Base-by-base conservation (phyloP, 495 filamentous ascomycete genomes). In the Parathielavia appendiculata region DNA sequence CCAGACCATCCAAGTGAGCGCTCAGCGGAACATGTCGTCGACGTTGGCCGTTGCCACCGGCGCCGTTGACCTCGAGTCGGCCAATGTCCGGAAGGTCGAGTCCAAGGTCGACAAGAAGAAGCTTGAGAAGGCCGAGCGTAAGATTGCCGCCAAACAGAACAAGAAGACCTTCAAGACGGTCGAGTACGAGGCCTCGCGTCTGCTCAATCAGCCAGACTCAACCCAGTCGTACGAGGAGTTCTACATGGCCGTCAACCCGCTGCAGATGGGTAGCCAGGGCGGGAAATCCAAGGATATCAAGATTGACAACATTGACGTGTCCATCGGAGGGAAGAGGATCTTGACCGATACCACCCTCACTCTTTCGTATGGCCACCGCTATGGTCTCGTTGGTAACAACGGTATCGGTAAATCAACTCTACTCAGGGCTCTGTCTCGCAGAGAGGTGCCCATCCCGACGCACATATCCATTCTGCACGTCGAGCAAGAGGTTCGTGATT, bases 281-380 rank as follows among this genome's bases (percentile, higher is more conserved):
- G 85, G 86, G 61, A 97, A 97, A 86, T 96, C 92, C 71, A 99
- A 99, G 79, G 93, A 99, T 71, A 95, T 99, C 78, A 99, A 97
- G 77, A 77, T 99, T 60, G 93, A 99, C 66, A 87, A 89, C 59
- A 86, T 96, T 66, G 93, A 99, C 76, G 87, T 97, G 48, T 84
- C 91, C 43, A 96, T 99, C 63, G 84, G 89, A 54, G 95, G 92
- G 17, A 79, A 82, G 62, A 84, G 93, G 52, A 99, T 99, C 62
- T 69, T 99, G 63, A 88, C 83, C 44, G 95, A 97, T 70, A 95
- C 91, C 19, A 86, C 81, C 19, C 73, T 99, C 48, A 97, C 91
- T 2, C 80, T 99, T 61, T 88, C 93, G 2, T 97, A 93, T 73
- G 91, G 95, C 38, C 86, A 91, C 64, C 86, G 93, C 55, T 99